Base-by-base conservation (phyloP, 805 yeast species). In the Wickerhamiella spandovensis region DNA sequence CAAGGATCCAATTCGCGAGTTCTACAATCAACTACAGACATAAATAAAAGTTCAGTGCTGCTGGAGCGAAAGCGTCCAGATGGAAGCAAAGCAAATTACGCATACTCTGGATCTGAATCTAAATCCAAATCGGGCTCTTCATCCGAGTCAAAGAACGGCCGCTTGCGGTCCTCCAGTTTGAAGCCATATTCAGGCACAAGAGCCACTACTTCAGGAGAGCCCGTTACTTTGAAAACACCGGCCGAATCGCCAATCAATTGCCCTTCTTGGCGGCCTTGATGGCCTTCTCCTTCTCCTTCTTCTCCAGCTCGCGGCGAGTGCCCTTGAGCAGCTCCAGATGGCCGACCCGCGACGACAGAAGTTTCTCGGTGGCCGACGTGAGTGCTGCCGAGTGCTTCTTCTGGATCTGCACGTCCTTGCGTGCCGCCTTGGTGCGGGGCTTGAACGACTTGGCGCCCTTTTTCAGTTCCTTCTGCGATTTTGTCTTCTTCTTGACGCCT, bases 251-350 rank as follows among this genome's bases (percentile, higher is more conserved):
- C 4, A 4, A 28, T 28, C 32, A 28, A 28, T 28, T 28, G 32
- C 32, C 32, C 32, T 28, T 28, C 32, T 28, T 28, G 15, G 32
- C 32, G 12, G 32, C 32, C 32, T 28, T 28, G 32, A 28, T 28
- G 12, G 32, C 32, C 32, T 28, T 28, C 32, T 28, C 32, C 32
- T 28, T 28, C 15, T 28, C 32, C 32, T 28, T 28, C 64, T 76
- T 78, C 63, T 86, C 95, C 17, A 85, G 52, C 59, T 84, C 78
- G 68, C 94, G 78, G 71, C 97, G 79, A 7, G 92, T 81, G 15
- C 98, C 98, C 66, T 85, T 88, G 56, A 90, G 70, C 39, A 90
- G 64, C 68, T 90, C 98, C 60, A 90, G 73, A 66, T 90, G 97
- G 23, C 98, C 98, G 7, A 90, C 97, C 64, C 90, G 76, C 51